Percentiles rank a stretch among this genome's conserved stretches.
phyloP scores from a whole-genome alignment of 139 green algal species.

The Coelastrella sp. region DNA sequence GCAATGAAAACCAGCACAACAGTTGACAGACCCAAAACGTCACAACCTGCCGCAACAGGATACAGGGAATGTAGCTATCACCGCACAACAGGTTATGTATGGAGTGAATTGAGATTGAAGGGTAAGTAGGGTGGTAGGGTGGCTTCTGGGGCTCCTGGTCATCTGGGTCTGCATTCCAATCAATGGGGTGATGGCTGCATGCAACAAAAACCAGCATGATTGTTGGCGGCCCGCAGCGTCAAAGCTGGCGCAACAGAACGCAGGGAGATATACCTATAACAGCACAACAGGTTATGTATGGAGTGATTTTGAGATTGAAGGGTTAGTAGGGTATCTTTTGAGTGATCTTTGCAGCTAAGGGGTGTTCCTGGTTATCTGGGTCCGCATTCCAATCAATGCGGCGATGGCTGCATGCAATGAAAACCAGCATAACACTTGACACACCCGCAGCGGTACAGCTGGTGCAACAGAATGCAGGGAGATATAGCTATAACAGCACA shows the following conservation, averaged over 20 bases:
- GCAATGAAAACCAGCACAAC: neutral
- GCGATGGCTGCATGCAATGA: slow-evolving; percentile 51
- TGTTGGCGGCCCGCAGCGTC: neutral
- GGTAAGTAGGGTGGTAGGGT: too few relatives aligned
- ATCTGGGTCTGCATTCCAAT: slow-evolving; percentile 79
- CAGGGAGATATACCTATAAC: too few relatives aligned
- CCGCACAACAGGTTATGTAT: too few relatives aligned
- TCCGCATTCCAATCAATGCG: slow-evolving; percentile 84
- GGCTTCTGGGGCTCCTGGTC: neutral
- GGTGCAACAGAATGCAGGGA: too few relatives aligned
- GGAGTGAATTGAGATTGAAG: too few relatives aligned
- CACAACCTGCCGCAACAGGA: too few relatives aligned
- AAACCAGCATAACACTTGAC: neutral
- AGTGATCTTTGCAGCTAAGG: too few relatives aligned
- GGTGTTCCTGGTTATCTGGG: slow-evolving; percentile 44
- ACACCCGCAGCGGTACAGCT: neutral
- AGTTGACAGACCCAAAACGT: neutral
- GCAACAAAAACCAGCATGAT: neutral
- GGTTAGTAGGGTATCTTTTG: too few relatives aligned
- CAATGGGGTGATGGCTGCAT: slow-evolving; percentile 71
- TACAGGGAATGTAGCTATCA: too few relatives aligned
- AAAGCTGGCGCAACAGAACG: neutral
- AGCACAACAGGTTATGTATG: too few relatives aligned
- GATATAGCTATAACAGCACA: too few relatives aligned
- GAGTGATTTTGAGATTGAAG: too few relatives aligned